Conservation (phyloP, 2,329 filamentous ascomycete species). For the Metarhizium sp. region DNA sequence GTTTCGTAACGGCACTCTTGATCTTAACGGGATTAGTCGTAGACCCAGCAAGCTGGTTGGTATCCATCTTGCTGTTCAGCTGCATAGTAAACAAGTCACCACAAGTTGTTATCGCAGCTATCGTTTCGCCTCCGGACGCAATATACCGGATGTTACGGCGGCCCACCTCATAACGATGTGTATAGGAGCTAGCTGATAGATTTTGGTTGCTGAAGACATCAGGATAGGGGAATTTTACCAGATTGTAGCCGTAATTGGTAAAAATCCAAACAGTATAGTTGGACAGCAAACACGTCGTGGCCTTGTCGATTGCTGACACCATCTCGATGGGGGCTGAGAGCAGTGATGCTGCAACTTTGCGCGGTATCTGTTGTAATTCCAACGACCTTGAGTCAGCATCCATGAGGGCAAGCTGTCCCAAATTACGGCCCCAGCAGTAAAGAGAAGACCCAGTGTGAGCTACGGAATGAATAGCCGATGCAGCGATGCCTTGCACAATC, state of each 20-base stretch:
- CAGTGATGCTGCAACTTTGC: constrained; percentile 80
- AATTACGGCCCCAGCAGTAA: constrained; percentile 92
- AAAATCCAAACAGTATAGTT: constrained; percentile 90
- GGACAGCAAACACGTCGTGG: constrained; percentile 75
- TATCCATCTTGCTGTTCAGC: constrained; percentile 59
- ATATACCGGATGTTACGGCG: constrained; percentile 65
- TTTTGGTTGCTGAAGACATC: constrained; percentile 64
- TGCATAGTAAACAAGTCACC: constrained; percentile 85
- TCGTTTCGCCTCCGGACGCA: constrained; percentile 79
- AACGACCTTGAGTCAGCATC: constrained; percentile 91
- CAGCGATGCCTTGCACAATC: constrained; percentile 68
- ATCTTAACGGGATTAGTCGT: constrained; percentile 93
- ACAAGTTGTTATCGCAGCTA: constrained; percentile 74
- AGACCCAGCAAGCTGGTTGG: constrained; percentile 52
- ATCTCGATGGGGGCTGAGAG: constrained; percentile 58
- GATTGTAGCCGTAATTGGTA: constrained; percentile 92
- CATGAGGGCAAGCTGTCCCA: constrained; percentile 86
- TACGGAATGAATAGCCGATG: constrained; percentile 85
- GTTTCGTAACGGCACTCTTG: constrained; percentile 66
- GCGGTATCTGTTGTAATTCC: constrained; percentile 70
- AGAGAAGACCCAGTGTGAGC: constrained; percentile 73
- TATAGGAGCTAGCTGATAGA: constrained; percentile 50
- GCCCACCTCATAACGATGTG: constrained; percentile 45
- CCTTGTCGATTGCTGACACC: constrained; percentile 82
- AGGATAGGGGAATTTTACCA: constrained; percentile 67